phyloP scores from a whole-genome alignment of 78 protist species.

The Creolimax fragrantissima region DNA sequence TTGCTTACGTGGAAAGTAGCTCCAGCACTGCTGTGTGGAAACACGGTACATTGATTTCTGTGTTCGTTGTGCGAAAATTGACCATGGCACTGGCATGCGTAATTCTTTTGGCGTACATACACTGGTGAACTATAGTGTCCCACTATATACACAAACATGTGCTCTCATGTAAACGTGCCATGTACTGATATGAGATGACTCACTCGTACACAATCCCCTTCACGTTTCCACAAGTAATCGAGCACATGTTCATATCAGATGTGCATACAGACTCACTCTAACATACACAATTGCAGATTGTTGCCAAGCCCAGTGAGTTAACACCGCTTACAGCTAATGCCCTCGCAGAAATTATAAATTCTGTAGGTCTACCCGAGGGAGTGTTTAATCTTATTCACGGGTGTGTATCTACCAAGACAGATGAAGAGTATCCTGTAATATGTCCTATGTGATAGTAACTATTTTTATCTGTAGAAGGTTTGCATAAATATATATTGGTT shows the following conservation, averaged over 20 bases:
- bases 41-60: not conserved
- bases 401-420: not conserved
- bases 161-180: too few species aligned
- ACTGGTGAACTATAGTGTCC: too few species aligned
- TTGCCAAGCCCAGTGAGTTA: conserved; percentile 74
- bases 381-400: conserved; percentile 46
- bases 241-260: too few species aligned
- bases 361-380: conserved; percentile 68
- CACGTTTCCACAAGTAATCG: too few species aligned
- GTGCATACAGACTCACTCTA: too few species aligned
- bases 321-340: conserved; percentile 62
- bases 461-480: too few species aligned
- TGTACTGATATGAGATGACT: too few species aligned
- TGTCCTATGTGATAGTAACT: too few species aligned
- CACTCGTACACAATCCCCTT: too few species aligned
- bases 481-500: not conserved
- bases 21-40: conserved; percentile 62
- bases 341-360: conserved; percentile 36
- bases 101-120: too few species aligned
- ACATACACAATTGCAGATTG: conserved; percentile 28
- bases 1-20: conserved; percentile 84
- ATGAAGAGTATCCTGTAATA: not conserved
- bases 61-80: not conserved
- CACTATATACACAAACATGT: too few species aligned
- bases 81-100: too few species aligned